Evolutionary conservation across 169 alveolate species (phyloP), one percentile per base, ranked within the genome.

Genomic region (Babesia bigemina): DNA sequence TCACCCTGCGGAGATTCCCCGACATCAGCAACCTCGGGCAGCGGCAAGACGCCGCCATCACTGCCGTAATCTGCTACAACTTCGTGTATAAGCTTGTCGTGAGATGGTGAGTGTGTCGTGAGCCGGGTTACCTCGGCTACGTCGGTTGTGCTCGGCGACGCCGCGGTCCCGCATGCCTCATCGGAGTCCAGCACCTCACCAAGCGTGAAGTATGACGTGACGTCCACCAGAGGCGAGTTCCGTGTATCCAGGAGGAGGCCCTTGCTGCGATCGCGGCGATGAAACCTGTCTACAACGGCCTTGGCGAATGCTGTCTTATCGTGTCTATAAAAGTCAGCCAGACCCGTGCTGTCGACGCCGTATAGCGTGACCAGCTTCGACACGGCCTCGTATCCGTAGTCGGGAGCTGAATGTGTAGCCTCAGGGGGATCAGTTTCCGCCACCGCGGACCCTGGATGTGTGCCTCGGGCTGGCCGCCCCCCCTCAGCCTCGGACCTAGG

Each of bases 281-380:
- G 44, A 55, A 53, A 67, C n/a, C 66, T 29, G 55, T 53, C 65
- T 8, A 67, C 65, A 11, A 67, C 55, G 19, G 76, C 65, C 9
- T 8, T 36, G 56, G 76, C 76, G 39, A 67, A 67, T 0, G 26
- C 66, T 16, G 65, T 49, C 60, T 50, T 67, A 44, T 55, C 50
- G 2, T 53, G 28, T 8, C 29, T 63, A 56, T 13, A 67, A 19
- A 44, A 33, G 26, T 50, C 66, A 2, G 13, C 50, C 4, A 67
- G 56, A 3, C 57, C 76, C 22, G 26, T 36, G 24, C 36, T 56
- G 14, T 67, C 57, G 16, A 67, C 53, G 65, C 76, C 76, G 65
- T 67, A 67, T 0, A 67, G 50, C 19, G 53, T 4, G 28, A 67
- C 16, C 26, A 67, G 22, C 28, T 67, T 55, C 58, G 56, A 33